A percentile compares a stretch with the other conserved stretches of the same genome.
Evolutionary conservation across 441 rosid genomes (phyloP).

Genomic region (Erodium chrysanthum): DNA sequence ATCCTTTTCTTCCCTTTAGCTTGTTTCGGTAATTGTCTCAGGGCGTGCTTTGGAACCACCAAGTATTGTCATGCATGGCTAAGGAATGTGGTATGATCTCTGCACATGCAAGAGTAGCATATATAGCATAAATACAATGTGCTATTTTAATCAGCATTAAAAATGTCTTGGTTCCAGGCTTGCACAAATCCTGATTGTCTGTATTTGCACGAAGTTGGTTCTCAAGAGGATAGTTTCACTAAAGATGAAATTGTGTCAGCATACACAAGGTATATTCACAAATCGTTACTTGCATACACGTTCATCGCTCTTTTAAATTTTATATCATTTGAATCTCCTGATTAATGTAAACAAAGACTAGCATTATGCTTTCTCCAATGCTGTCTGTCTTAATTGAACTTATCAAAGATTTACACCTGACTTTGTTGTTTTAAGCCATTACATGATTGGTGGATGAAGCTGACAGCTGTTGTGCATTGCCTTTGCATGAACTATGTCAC

Average conservation of each 20-base stretch:
- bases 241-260: constrained; percentile 75
- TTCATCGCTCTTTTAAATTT: not conserved
- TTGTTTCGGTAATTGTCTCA: constrained; percentile 15
- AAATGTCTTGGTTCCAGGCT: constrained; percentile 40
- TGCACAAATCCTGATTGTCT: constrained; percentile 83
- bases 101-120: not conserved
- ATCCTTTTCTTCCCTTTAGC: constrained; percentile 12
- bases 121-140: not conserved
- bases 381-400: not conserved
- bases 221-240: constrained; percentile 81
- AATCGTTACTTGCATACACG: not conserved
- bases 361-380: not conserved
- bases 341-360: not conserved
- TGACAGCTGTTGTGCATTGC: not conserved
- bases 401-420: not conserved
- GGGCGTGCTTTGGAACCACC: constrained; percentile 68
- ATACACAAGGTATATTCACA: constrained; percentile 42
- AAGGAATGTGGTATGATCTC: constrained; percentile 38
- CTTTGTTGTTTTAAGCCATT: not conserved
- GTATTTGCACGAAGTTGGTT: constrained; percentile 81
- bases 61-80: constrained; percentile 74
- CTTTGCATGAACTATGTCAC: not conserved
- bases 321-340: not conserved
- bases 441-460: not conserved
- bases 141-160: constrained; percentile 11